Evolutionary conservation across 2,329 filamentous ascomycete species (phyloP).

Genomic region (Calonectria montana): DNA sequence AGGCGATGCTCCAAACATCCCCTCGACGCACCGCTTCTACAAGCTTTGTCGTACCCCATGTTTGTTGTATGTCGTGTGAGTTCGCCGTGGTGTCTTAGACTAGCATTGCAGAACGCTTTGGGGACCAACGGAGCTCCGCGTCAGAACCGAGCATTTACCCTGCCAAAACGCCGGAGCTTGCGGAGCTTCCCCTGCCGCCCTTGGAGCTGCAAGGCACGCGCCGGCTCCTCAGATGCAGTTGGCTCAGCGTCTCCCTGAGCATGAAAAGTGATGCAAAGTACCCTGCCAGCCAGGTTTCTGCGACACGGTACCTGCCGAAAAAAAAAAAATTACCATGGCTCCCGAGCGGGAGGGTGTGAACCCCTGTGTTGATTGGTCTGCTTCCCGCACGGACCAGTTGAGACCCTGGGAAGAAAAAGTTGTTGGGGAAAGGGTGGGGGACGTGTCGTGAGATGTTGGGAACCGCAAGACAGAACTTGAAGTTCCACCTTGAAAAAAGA

Average conservation of each 20-base stretch:
- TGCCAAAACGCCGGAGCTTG: conserved; percentile 9
- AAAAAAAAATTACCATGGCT: background rate
- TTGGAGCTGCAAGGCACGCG: conserved; percentile 21
- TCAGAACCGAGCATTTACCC: background rate
- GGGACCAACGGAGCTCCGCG: conserved; percentile 10
- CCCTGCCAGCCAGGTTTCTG: background rate
- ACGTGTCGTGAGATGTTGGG: conserved; percentile 34
- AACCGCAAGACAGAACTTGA: conserved; percentile 32
- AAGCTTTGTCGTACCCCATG: background rate
- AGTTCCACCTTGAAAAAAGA: conserved; percentile 12
- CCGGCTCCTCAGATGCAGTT: conserved; percentile 5
- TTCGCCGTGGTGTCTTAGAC: background rate
- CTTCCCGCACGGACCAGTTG: conserved; percentile 11
- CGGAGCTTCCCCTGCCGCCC: background rate
- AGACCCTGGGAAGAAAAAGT: conserved; percentile 38
- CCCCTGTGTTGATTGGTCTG: conserved; percentile 33
- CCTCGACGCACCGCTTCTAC: background rate
- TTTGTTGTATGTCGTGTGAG: background rate
- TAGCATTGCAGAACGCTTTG: background rate
- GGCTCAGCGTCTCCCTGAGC: background rate
- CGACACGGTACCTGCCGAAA: conserved; percentile 13
- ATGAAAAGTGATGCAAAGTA: background rate
- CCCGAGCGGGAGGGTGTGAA: conserved; percentile 21
- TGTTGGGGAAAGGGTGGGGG: conserved; percentile 47
- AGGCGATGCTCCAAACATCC: background rate